Evolutionary conservation across 2,329 filamentous ascomycete genomes (phyloP), one percentile per base, ranked within the genome.

Genomic region (Apiospora phragmitis): DNA sequence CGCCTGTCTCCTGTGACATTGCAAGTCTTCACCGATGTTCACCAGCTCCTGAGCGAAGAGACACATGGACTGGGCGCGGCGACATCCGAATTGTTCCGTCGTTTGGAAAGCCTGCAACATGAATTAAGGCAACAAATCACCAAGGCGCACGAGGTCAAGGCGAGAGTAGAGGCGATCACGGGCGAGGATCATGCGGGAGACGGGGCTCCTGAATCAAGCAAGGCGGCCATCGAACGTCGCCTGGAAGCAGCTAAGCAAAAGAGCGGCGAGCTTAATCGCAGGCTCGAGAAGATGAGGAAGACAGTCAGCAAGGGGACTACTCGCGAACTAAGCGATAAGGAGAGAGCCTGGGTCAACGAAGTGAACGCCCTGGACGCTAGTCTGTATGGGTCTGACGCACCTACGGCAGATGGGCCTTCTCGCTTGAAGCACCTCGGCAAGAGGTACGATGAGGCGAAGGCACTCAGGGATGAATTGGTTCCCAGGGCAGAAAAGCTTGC

Each of bases 81-180:
- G 1, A 92, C 91, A 0, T 89, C 92, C 1, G 92, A 94, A 75
- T 84, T 95, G 7, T 95, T 94, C 81, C 85, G 90, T 35, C 87
- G 90, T 69, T 93, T 92, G 72, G 88, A 92, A 74, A 85, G 89
- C 65, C 85, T 95, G 35, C 90, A 92, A 75, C 83, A 85, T 24
- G 92, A 94, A 77, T 85, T 94, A 55, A 85, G 84, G 73, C 88
- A 90, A 72, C 92, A 95, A 77, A 87, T 94, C 32, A 83, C 82
- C 72, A 90, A 91, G 74, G 90, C 89, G 38, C 88, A 89, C 69
- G 88, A 92, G 75, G 86, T 93, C 51, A 89, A 89, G 77, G 83
- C 85, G 49, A 89, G 89, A 74, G 89, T 94, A 41, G 92, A 94
- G 73, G 85, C 85, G 51, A 88, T 94, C 71, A 89, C 87, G 7